Percentiles rank a stretch among this genome's conserved stretches.
These are phyloP conservation scores for Solanum hybrid DNA, from an alignment of 305 asterid genomes.

Conservation along the genomic window DNA sequence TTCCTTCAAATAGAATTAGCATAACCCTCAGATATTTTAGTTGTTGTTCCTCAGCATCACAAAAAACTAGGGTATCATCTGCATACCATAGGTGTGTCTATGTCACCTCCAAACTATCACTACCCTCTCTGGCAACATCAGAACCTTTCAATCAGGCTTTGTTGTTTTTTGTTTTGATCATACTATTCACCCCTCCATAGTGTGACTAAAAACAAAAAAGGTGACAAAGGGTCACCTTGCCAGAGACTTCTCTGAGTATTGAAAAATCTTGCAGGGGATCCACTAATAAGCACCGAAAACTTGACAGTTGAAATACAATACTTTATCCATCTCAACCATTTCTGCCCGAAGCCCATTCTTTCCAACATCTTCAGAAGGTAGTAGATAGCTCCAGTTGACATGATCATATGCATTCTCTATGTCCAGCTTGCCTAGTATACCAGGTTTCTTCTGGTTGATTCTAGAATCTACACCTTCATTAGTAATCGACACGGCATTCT, in stretches of 20 bases:
- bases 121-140: not conserved
- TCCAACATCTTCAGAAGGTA: not conserved
- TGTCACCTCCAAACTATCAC: not conserved
- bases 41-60: not conserved
- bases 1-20: not conserved
- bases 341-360: not conserved
- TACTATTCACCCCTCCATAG: not conserved
- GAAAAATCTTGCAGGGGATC: not conserved
- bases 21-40: not conserved
- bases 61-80: not conserved
- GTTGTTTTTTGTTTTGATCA: not conserved
- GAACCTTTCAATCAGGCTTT: not conserved
- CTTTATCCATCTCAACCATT: not conserved
- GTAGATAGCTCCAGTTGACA: not conserved
- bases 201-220: not conserved
- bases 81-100: not conserved
- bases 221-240: not conserved
- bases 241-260: not conserved
- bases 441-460: not conserved
- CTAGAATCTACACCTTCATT: not conserved
- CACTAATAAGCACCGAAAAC: not conserved
- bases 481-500: not conserved
- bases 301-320: not conserved
- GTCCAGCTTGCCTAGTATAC: not conserved
- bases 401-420: not conserved